Evolutionary conservation across 2,329 filamentous ascomycete genomes (phyloP), one percentile per base, ranked within the genome.

Genomic region (Juglanconis sp.): DNA sequence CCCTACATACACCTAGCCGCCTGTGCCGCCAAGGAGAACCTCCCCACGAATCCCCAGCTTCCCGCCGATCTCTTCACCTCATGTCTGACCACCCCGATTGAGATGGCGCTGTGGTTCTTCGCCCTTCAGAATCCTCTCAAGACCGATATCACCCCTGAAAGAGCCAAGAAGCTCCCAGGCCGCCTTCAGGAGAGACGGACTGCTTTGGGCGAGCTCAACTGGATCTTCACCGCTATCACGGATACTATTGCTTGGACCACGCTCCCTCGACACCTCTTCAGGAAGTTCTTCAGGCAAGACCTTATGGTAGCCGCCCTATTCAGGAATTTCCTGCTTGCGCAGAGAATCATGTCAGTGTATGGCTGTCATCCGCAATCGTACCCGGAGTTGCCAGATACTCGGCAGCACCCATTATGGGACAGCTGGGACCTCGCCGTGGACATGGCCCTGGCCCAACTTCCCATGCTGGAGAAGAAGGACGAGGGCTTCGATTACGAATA

Each of bases 231-330:
- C 0, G 95, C 95, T 57, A 98, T 99, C 65, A 99, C 95, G 0
- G 95, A 99, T 72, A 98, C 94, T 1, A 99, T 99, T 68, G 95
- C 95, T 0, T 99, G 95, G 95, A 98, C 96, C 36, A 96, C 92
- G 5, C 78, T 99, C 4, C 91, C 93, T 3, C 89, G 94, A 50
- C 86, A 92, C 24, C 79, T 97, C 10, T 99, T 99, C 76, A 93
- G 96, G 74, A 96, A 96, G 74, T 91, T 98, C 62, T 99, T 99
- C 74, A 82, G 95, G 47, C 95, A 99, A 73, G 95, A 99, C 73
- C 81, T 99, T 11, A 98, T 99, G 93, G 95, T 99, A n/a, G 95
- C 95, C 11, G 95, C 95, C 2, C 79, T 99, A 7, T 99, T 98
- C 74, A 87, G 95, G 56, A 99, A 99, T 72, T 98, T 98, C 70